phyloP scores from a whole-genome alignment of 257 asterid species.

The Linaria vulgaris region DNA sequence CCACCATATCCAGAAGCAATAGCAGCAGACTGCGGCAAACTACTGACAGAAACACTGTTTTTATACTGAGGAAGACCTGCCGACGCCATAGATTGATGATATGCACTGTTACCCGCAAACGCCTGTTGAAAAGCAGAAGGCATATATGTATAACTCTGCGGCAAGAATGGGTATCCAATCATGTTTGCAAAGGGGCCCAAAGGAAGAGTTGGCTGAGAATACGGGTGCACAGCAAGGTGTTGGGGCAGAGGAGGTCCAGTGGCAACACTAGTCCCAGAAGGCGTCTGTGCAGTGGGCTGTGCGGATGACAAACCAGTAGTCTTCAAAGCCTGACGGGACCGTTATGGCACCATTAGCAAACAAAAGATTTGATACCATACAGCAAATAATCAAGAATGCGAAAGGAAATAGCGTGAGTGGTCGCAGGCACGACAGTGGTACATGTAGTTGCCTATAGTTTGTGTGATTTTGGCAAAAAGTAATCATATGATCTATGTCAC shows the following conservation, averaged over 20 bases:
- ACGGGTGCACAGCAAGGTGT: conserved; percentile 69
- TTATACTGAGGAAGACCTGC: conserved; percentile 69
- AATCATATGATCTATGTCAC: neutral
- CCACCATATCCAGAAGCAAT: conserved; percentile 73
- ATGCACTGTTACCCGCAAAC: conserved; percentile 55
- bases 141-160: conserved; percentile 71
- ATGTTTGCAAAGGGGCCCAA: conserved; percentile 64
- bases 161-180: conserved; percentile 69
- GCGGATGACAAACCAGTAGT: conserved; percentile 45
- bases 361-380: conserved; percentile 1
- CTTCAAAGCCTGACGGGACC: conserved; percentile 53
- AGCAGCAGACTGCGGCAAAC: conserved; percentile 74
- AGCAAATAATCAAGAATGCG: neutral
- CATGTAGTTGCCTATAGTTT: neutral
- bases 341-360: conserved; percentile 15
- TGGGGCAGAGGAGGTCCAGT: conserved; percentile 75
- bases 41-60: conserved; percentile 57
- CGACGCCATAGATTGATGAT: conserved; percentile 71
- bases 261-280: conserved; percentile 51
- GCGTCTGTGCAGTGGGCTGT: conserved; percentile 54
- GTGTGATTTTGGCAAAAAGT: neutral
- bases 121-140: conserved; percentile 79
- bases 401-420: no score
- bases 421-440: neutral
- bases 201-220: conserved; percentile 65